Evolutionary conservation across 2,329 filamentous ascomycete genomes (phyloP).

Genomic region (Decorospora gaudefroyi): DNA sequence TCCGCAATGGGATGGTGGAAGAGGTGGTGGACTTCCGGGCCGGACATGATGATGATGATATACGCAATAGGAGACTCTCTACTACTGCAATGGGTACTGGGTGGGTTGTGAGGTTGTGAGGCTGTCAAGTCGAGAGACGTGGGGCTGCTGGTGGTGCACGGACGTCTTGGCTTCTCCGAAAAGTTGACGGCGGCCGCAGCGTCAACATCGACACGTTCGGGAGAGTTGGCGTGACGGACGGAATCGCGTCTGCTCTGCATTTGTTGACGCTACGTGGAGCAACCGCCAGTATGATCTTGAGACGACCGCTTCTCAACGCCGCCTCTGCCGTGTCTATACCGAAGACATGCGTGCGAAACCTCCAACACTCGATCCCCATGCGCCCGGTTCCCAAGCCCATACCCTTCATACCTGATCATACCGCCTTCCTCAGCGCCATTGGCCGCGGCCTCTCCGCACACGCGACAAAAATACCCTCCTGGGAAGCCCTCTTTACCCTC

Average conservation of each 20-base stretch:
- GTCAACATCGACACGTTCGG: slow-evolving; percentile 8
- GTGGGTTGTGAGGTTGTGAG: slow-evolving; percentile 3
- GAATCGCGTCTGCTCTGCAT: no score
- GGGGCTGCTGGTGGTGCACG: slow-evolving; percentile 19
- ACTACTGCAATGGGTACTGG: slow-evolving; percentile 62
- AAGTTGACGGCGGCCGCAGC: slow-evolving; percentile 31
- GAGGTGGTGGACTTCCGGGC: slow-evolving; percentile 91
- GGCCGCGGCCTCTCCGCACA: slow-evolving; percentile 84
- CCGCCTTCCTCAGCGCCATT: slow-evolving; percentile 87
- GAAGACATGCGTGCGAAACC: slow-evolving; percentile 40
- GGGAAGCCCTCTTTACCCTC: slow-evolving; percentile 87
- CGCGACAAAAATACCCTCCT: slow-evolving; percentile 82
- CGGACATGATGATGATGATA: slow-evolving; percentile 65
- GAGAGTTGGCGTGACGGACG: not conserved
- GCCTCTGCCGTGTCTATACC: slow-evolving; percentile 32
- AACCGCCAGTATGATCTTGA: slow-evolving; percentile 42
- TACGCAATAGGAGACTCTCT: slow-evolving; percentile 92
- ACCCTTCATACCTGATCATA: slow-evolving; percentile 81
- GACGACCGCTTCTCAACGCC: slow-evolving; percentile 41
- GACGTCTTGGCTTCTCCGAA: slow-evolving; percentile 39
- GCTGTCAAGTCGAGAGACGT: slow-evolving; percentile 14
- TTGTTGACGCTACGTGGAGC: not conserved
- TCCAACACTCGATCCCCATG: slow-evolving; percentile 49
- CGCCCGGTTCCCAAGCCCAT: slow-evolving; percentile 69
- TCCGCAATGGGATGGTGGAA: slow-evolving; percentile 97